These are phyloP conservation scores for Rhododendron vialii DNA, from an alignment of 148 eudicot species.

Conservation along the genomic window DNA sequence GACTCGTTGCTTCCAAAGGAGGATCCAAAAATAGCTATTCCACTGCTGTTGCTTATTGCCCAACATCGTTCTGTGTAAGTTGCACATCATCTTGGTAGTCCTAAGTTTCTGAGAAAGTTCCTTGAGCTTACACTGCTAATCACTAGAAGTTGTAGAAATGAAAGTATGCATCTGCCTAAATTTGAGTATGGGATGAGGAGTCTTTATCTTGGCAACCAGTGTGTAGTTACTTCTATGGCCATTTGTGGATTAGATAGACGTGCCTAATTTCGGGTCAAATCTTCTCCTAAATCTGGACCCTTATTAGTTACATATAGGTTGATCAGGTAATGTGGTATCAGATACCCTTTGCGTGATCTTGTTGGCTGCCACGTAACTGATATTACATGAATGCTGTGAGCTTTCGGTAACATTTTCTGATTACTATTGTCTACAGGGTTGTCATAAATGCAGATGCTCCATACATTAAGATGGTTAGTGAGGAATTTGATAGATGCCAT, in stretches of 20 bases:
- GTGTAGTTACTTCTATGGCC: neutral
- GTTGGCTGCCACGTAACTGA: neutral
- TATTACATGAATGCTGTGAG: neutral
- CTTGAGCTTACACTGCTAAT: neutral
- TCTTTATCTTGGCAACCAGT: neutral
- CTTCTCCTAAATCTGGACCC: neutral
- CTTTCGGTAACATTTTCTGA: neutral
- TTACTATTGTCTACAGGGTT: constrained; percentile 52
- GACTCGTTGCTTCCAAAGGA: constrained; percentile 92
- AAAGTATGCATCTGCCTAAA: neutral
- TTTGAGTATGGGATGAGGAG: neutral
- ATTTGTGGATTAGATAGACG: neutral
- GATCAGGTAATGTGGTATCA: neutral
- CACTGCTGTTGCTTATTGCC: constrained; percentile 89
- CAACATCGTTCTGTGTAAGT: constrained; percentile 95
- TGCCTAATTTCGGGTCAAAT: neutral
- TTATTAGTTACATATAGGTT: neutral
- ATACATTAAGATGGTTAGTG: constrained; percentile 91
- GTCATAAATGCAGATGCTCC: constrained; percentile 81
- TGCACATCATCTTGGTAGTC: constrained; percentile 3
- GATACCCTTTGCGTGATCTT: neutral
- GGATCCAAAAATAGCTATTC: constrained; percentile 86
- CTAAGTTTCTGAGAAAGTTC: neutral
- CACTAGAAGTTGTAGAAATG: neutral
- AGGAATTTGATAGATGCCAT: constrained; percentile 97